Percentiles rank a stretch among this genome's conserved stretches.
phyloP scores from a whole-genome alignment of 2,329 filamentous ascomycete genomes.

The Pezicula rhizophila region DNA sequence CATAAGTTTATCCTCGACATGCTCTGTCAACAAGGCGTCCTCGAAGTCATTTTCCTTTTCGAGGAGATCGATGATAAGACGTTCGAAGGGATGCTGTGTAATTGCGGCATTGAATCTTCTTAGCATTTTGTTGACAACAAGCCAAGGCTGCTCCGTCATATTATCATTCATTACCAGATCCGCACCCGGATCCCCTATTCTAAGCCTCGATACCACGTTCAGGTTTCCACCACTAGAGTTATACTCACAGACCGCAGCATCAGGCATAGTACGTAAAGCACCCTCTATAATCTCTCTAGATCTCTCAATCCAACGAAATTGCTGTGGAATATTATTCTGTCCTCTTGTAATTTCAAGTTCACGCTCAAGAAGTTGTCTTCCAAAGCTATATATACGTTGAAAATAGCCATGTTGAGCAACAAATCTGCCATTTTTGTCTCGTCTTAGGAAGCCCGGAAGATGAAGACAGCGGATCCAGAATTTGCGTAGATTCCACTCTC shows the following conservation, averaged over 20 bases:
- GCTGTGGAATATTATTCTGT: no score
- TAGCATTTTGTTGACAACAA: no score
- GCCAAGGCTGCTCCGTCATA: no score
- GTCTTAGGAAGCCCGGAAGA: neutral
- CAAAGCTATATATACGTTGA: neutral
- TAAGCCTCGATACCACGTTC: no score
- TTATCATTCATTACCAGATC: neutral
- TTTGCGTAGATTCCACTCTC: constrained; percentile 2
- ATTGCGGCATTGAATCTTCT: neutral
- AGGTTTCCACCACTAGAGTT: no score
- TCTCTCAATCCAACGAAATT: no score
- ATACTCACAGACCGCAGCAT: no score
- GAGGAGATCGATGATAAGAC: constrained; percentile 5
- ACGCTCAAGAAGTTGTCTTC: neutral
- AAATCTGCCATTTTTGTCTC: neutral
- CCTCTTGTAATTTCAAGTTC: neutral
- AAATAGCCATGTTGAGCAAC: neutral
- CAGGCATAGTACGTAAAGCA: no score
- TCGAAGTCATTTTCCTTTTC: constrained; percentile 4
- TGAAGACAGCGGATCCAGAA: constrained; percentile 3
- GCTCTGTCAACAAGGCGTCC: neutral
- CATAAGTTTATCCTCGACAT: constrained; percentile 11
- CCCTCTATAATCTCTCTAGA: no score
- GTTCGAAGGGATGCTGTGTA: neutral
- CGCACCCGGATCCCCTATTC: neutral